Evolutionary conservation across 176 grass and related monocot genomes (phyloP), one percentile per base, ranked within the genome.

Genomic region (Leersia perrieri): DNA sequence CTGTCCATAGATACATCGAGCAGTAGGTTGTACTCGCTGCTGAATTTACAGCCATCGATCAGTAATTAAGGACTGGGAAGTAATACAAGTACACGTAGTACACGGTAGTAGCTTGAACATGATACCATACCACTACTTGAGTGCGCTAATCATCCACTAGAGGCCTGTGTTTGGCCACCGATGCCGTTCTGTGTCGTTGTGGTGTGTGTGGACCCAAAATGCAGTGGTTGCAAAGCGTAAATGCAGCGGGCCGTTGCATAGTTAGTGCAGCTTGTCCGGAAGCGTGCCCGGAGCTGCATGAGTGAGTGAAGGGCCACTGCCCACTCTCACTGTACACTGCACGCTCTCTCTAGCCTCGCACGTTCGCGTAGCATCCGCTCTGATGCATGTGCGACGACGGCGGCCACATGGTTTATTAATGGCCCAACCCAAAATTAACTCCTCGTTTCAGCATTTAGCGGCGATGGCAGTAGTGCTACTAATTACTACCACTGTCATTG

Each of bases 121-220:
- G 7, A 29, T 33, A 53, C 71, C 11, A 7, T 25, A 2, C 1
- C n/a, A 33, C 3, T 33, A 22, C 1, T 2, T 45, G 42, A 23
- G 7, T 16, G 33, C 39, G 15, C 44, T 44, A n/a, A 27, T 28
- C 2, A 7, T 1, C 41, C 10, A 16, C 60, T 16, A 23, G 74
- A 15, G 29, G 66, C 70, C 75, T 12, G 1, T 14, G 65, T 22
- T 26, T 25, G 15, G 13, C n/a, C 33, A 42, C 33, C 66, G 5
- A 40, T 38, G 69, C 45, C 9, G 20, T 6, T 11, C 20, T 30
- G 77, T 23, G 42, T 4, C 30, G 29, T 42, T 32, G 39, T 30
- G 30, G 36, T 39, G 36, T 39, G 33, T 33, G 47, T 89, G 87
- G 87, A 76, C 87, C 87, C 87, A 63, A 55, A 33, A 63, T 33